Evolutionary conservation across 331 rosid species (phyloP), one percentile per base, ranked within the genome.

Genomic region (Arachis monticola): DNA sequence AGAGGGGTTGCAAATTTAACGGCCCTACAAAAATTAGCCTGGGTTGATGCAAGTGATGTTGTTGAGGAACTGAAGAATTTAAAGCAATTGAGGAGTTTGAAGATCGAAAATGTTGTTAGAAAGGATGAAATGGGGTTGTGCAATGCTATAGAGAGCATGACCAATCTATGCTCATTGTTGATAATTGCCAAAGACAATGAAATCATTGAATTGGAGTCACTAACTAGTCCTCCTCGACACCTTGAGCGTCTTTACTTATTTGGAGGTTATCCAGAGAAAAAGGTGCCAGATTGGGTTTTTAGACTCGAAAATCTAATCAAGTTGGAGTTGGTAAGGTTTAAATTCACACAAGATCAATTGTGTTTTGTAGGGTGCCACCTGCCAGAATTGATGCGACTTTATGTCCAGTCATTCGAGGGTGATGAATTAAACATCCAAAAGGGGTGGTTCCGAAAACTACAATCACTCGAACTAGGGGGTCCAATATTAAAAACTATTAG

Each of bases 101-200:
- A 65, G n/a, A 42, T 80, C 0, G 2, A 6, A 1, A 69, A 22
- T 10, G 8, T 80, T 8, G 52, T 11, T 14, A 8, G 12, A 30
- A 56, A 58, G 10, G 3, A 56, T 17, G 80, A 59, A 30, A 9
- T 7, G 8, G 35, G 13, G 12, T 41, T 77, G 3, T 77, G 84
- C n/a, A 42, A 12, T 17, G 51, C 78, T 0, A 4, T 80, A 31
- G 63, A 68, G 47, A 73, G 58, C 3, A 68, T 84, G 85, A 59
- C 11, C 42, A 17, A 48, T 47, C 83, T 69, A 6, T 22, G 63
- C 9, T 2, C 17, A 38, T 60, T 84, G 11, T 0, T 1, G 1
- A 53, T 60, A 38, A 27, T 0, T 0, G 12, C 22, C 6, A 53
- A n/a, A 65, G 51, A 5, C 7, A 6, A 64, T 32, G 85, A 77